Base-by-base conservation (phyloP, 805 yeast species). In the Teunomyces lycoperdinae region DNA sequence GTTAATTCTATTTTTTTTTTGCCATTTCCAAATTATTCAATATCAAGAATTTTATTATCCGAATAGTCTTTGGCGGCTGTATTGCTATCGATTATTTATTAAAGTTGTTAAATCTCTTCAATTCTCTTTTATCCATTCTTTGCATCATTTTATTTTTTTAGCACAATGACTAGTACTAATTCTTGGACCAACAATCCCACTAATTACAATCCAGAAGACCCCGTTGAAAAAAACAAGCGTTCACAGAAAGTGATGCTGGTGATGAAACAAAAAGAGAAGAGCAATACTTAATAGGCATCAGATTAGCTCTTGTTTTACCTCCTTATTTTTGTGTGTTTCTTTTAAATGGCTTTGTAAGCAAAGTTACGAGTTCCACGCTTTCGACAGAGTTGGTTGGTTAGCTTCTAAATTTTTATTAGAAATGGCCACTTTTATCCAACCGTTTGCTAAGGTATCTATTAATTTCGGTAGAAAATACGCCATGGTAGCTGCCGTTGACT, bases 241-340 rank as follows among this genome's bases (percentile, higher is more conserved):
- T 62, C 48, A 50, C 57, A 27, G 77, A 74, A 50, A 57, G 68
- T 44, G 76, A 73, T 53, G 74, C 76, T 20, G 75, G 76, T 33
- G 76, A 71, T 49, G 76, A 75, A 13, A 68, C 74, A 5, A 59
- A 51, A 40, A 60, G 72, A 52, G 67, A 66, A 45, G 74, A 71
- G 28, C 71, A 69, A 48, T 66, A 66, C 44, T 55, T 71, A 45
- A 48, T 58, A 38, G 76, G 75, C 0, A 9, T 46, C 26, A 53
- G 55, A 14, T 53, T 71, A 27, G 46, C 38, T 2, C 34, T 9
- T 64, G 74, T 49, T 50, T 68, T 16, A 7, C 57, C 1, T 56
- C 74, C 3, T 47, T 65, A 4, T 62, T 63, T 46, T 47, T 66
- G 41, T 64, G 67, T 51, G 44, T 70, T n/a, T n/a, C 50, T 69